Base-by-base conservation (phyloP, 768 basidiomycete species). In the Suillus ampliporus region DNA sequence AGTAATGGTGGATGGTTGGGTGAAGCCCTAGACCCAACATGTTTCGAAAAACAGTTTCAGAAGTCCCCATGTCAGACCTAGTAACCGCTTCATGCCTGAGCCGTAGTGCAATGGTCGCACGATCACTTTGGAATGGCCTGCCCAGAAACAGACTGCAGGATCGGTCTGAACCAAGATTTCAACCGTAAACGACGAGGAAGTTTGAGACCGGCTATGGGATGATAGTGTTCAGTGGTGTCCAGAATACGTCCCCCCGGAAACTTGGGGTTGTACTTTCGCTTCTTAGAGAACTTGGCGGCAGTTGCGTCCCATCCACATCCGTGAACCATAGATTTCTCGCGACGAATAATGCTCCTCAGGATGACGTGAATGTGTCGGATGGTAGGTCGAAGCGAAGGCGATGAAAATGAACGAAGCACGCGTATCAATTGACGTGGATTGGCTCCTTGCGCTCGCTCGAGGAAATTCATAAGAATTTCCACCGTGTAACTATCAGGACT, bases 1-100 rank as follows among this genome's bases (percentile, higher is more conserved):
- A 79, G 67, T 87, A 89, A 74, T 95, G 94, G 70, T 91, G 86
- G 60, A 80, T 80, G 68, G 86, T 90, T 11, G 91, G 88, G 53
- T 84, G 84, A 60, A 95, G 80, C 11, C 93, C 93, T 61, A 86
- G 85, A 54, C 80, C 78, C 57, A 91, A 72, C 79, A 94, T 83
- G 21, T 78, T 72, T 23, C 82, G 78, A 66, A 92, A 88, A 43
- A 87, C 73, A 13, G 79, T 78, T 58, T 83, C 75, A 8, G 89
- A 87, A 5, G 81, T 72, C 44, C 79, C 76, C 61, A 84, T 72
- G 66, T 90, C 84, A 46, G 78, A 69, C 61, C 82, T 81, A 50
- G 84, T 72, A 21, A 86, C 78, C 9, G 82, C 86, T 63, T 91
- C 87, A 51, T 86, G 84, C 64, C 82, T 78, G 61, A 94, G 86